Conservation (phyloP, 2,329 filamentous ascomycete species). For the Colletotrichum sp. region DNA sequence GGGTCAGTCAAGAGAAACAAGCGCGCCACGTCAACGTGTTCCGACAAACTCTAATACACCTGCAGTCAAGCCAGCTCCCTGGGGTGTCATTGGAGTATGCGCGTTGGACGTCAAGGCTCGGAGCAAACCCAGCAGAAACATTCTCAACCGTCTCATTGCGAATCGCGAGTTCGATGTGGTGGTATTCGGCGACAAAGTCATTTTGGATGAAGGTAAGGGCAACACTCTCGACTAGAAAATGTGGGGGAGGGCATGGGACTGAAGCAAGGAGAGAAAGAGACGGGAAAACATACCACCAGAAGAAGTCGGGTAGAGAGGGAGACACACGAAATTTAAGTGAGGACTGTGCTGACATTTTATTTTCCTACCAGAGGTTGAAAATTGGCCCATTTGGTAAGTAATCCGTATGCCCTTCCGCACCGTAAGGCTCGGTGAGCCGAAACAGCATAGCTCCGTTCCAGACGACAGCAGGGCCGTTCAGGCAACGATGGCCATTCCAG, state of each 20-base stretch:
- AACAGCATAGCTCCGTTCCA: slow-evolving; percentile 33
- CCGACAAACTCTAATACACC: slow-evolving; percentile 29
- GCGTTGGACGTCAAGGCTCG: slow-evolving; percentile 94
- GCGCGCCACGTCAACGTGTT: slow-evolving; percentile 16
- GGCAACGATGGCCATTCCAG: not conserved
- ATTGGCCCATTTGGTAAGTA: slow-evolving; percentile 85
- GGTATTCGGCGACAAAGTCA: slow-evolving; percentile 98
- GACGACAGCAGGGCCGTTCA: not conserved
- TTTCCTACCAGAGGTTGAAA: slow-evolving; percentile 72
- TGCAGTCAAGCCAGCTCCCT: slow-evolving; percentile 59
- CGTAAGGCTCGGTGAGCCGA: slow-evolving; percentile 34
- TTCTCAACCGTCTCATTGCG: slow-evolving; percentile 87
- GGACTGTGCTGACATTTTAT: not conserved
- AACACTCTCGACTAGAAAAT: not conserved
- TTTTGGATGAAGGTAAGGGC: slow-evolving; percentile 80
- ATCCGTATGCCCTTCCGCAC: not conserved
- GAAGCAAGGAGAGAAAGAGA: not conserved
- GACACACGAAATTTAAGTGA: not conserved
- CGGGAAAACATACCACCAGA: not conserved
- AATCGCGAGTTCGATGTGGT: slow-evolving; percentile 95
- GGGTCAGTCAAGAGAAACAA: slow-evolving; percentile 33
- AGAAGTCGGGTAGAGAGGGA: not conserved
- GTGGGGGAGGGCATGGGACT: not conserved
- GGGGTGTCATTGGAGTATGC: slow-evolving; percentile 85
- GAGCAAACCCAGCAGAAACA: slow-evolving; percentile 96